These are phyloP conservation scores for Rhodotorula paludigena DNA, from an alignment of 768 basidiomycete genomes.

Conservation along the genomic window DNA sequence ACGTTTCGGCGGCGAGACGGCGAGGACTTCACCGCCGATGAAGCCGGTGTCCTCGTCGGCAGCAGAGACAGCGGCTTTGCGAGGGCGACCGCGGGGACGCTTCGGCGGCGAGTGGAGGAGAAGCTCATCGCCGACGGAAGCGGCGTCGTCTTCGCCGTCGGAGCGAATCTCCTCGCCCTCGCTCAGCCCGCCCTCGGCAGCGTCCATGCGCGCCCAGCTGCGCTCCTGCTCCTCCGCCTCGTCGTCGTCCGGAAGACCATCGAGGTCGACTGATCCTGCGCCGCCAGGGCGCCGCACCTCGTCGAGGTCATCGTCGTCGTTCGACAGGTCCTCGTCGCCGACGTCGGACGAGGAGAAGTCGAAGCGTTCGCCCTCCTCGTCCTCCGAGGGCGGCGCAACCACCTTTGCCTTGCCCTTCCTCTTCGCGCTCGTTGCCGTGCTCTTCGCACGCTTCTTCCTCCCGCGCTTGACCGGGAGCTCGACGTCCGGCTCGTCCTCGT, in stretches of 20 bases:
- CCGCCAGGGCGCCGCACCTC: no score
- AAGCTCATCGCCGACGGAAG: neutral
- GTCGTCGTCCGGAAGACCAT: neutral
- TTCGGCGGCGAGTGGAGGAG: no score
- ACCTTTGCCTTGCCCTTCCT: no score
- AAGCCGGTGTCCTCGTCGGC: no score
- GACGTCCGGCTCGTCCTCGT: neutral
- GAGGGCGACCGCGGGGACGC: neutral
- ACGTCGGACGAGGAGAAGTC: conserved; percentile 32
- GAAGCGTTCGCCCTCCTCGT: conserved; percentile 54
- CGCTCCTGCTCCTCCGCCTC: neutral
- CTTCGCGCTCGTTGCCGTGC: conserved; percentile 47
- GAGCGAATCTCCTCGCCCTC: neutral
- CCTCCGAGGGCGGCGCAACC: neutral
- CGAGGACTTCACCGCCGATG: no score
- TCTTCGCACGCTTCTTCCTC: conserved; percentile 44
- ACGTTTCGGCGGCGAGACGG: no score
- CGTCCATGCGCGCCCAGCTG: neutral
- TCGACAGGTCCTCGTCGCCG: conserved; percentile 53
- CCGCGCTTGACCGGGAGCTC: neutral
- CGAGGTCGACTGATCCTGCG: no score
- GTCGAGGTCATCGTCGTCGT: conserved; percentile 44
- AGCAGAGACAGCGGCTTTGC: neutral
- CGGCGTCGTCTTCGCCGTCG: neutral
- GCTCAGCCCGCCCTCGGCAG: neutral